Evolutionary conservation across 305 asterid genomes (phyloP), one percentile per base, ranked within the genome.

Genomic region (Striga hermonthica): DNA sequence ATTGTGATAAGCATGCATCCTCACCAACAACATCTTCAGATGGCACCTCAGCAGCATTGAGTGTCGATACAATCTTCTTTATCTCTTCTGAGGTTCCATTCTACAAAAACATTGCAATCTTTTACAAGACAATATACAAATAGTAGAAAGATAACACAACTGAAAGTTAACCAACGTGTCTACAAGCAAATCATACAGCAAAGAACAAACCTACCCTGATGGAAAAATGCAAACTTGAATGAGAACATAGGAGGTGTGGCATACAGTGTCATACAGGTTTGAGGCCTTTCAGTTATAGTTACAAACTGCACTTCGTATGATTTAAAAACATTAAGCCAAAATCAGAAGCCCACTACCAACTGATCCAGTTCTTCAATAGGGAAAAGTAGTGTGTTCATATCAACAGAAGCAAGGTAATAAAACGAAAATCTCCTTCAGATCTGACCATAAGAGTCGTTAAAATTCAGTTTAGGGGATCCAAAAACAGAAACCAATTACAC

Each of bases 31-130:
- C 95, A 70, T 93, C 97, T 57, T 71, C 77, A 60, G 99, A 76
- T 61, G 97, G 99, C 66, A 94, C 91, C 67, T 88, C 60, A 45
- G 83, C 99, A n/a, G 81, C 88, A 82, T 93, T 88, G 62, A 93
- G 95, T 9, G 82, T 75, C 15, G 84, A 38, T 22, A 93, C 85
- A 31, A 93, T 86, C 86, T 90, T 93, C 89, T 90, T 90, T 79
- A 93, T 90, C 78, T 90, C 99, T 58, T 83, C 95, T 5, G 72
- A 63, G n/a, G 96, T 86, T 9, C 99, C 99, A 73, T 93, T 93
- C 99, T 93, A 72, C 82, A 75, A 15, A 53, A 10, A 61, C 35
- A 56, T 7, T n/a, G 13, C 15, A 57, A 52, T 5, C 35, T 52
- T 62, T 14, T 56, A 35, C 16, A 60, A 11, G 35, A 31, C 60